phyloP scores from a whole-genome alignment of 75 land plant genomes.

The Pseudotsuga menziesii region DNA sequence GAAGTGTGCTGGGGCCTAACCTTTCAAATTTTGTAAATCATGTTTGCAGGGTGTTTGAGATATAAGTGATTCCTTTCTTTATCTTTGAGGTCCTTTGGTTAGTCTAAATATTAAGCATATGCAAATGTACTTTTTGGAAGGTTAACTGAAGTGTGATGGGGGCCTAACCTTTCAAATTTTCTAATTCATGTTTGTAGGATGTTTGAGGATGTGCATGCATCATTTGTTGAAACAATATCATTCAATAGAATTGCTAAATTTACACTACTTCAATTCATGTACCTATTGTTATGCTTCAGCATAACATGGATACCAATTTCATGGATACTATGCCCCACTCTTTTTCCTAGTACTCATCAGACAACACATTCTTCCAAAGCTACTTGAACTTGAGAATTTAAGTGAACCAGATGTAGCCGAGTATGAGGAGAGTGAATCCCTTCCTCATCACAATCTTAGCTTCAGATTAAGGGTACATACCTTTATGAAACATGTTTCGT shows the following conservation, averaged over 20 bases:
- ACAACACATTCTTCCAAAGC: constrained; percentile 67
- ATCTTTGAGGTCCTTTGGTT: background rate
- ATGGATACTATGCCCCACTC: constrained; percentile 79
- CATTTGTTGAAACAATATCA: constrained; percentile 82
- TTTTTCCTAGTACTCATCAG: constrained; percentile 74
- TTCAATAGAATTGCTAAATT: constrained; percentile 60
- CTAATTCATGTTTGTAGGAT: constrained; percentile 39
- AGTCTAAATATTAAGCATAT: background rate
- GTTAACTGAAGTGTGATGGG: background rate
- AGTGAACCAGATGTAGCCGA: constrained; percentile 88
- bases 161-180: background rate
- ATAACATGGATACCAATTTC: constrained; percentile 95
- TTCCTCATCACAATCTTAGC: constrained; percentile 27
- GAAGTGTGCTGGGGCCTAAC: background rate
- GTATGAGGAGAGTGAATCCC: constrained; percentile 79
- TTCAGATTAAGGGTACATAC: constrained; percentile 24
- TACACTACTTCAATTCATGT: constrained; percentile 77
- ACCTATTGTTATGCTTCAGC: constrained; percentile 76
- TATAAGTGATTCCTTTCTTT: constrained; percentile 26
- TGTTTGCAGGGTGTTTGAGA: constrained; percentile 53
- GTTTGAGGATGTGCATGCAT: constrained; percentile 67
- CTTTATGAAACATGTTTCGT: background rate
- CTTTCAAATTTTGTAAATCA: background rate
- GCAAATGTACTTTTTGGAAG: background rate
- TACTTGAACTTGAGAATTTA: constrained; percentile 46